Evolutionary conservation across 2,329 filamentous ascomycete genomes (phyloP), one percentile per base, ranked within the genome.

Genomic region (Aspergillus japonicus): DNA sequence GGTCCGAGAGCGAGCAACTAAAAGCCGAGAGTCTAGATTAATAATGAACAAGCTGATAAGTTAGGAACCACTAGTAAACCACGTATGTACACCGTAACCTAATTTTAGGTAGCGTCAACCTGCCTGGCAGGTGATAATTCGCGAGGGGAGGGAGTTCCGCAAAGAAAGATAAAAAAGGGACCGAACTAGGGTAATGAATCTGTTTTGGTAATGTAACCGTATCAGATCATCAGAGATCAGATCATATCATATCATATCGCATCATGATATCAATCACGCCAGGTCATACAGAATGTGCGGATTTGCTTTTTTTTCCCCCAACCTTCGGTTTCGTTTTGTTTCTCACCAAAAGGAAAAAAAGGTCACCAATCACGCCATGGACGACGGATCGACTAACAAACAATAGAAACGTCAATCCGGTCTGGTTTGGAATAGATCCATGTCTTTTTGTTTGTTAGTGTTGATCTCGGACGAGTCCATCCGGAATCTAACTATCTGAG

Each of bases 201-300:
- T 35, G 39, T 44, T 16, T 42, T 19, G 39, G 39, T 44, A 16
- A 7, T 19, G 39, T 44, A 19, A 44, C 39, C 5, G 39, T 44
- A 16, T 44, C 39, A 16, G 39, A 44, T 44, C 39, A 44, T 29
- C 26, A 35, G 39, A 44, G 39, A 44, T 44, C 39, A 31, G 33
- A 29, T 57, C 49, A 21, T 47, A 58, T 58, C 56, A 58, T 58
- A 58, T 58, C 56, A 54, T 50, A 58, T 54, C 44, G 47, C 53
- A 55, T 55, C 53, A 56, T 56, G 26, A 50, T 57, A 51, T 53
- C 48, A 50, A 47, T 55, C 53, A 55, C 53, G 53, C 53, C 53
- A 55, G 42, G 53, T 44, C n/a, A 44, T 44, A 19, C 39, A 44
- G 39, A 19, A 19, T n/a, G 16, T 54, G 54, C 47, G 50, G 42